Evolutionary conservation across 306 rosid species (phyloP).

Genomic region (Vigna trinervia): DNA sequence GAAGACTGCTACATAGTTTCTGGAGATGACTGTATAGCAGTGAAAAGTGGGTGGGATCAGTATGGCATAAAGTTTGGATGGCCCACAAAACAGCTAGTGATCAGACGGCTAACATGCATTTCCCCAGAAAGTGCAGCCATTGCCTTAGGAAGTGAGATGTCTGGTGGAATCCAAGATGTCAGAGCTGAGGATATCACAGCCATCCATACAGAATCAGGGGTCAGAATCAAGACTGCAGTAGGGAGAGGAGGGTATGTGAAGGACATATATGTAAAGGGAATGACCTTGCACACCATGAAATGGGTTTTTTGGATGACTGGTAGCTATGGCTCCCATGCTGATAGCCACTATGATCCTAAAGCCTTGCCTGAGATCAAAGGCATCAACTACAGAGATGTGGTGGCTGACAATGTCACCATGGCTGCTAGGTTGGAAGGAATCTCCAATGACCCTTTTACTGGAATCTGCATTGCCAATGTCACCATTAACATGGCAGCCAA

Average conservation of each 20-base stretch:
- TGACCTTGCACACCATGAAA: slow-evolving; percentile 78
- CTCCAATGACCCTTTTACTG: slow-evolving; percentile 65
- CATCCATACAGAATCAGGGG: slow-evolving; percentile 66
- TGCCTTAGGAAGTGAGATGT: slow-evolving; percentile 87
- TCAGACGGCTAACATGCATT: slow-evolving; percentile 74
- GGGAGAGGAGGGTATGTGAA: slow-evolving; percentile 86
- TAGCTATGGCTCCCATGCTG: slow-evolving; percentile 78
- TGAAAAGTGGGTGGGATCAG: slow-evolving; percentile 89
- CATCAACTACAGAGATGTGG: slow-evolving; percentile 66
- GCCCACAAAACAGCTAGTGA: slow-evolving; percentile 76
- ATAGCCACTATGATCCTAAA: slow-evolving; percentile 61
- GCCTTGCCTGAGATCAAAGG: slow-evolving; percentile 67
- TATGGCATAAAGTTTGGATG: slow-evolving; percentile 77
- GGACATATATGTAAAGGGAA: slow-evolving; percentile 67
- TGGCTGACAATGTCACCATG: slow-evolving; percentile 69
- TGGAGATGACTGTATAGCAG: slow-evolving; percentile 86
- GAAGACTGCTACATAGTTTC: slow-evolving; percentile 90
- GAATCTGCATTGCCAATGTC: slow-evolving; percentile 78
- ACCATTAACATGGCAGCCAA: slow-evolving; percentile 67
- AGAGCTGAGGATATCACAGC: slow-evolving; percentile 78
- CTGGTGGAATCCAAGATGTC: slow-evolving; percentile 81
- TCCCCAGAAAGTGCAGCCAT: slow-evolving; percentile 81
- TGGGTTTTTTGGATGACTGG: slow-evolving; percentile 89
- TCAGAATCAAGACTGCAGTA: slow-evolving; percentile 76
- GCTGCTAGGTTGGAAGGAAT: slow-evolving; percentile 87